Evolutionary conservation across 2,329 filamentous ascomycete species (phyloP).

Genomic region (Pseudocercospora vitis): DNA sequence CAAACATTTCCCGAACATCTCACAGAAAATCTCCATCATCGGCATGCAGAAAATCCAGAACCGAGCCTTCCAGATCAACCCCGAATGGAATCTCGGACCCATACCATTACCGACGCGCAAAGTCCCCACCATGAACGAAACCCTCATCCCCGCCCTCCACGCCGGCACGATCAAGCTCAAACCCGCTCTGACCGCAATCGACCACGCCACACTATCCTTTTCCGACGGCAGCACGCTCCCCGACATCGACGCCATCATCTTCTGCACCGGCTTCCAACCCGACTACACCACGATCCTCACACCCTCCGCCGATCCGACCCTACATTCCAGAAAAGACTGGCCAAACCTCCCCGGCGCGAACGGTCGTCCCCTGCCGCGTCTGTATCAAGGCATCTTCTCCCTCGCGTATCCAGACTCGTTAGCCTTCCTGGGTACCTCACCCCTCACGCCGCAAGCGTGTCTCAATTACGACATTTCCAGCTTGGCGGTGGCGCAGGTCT

Average conservation of each 20-base stretch:
- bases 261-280: constrained; percentile 14
- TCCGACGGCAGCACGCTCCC: constrained; percentile 6
- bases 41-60: constrained; percentile 9
- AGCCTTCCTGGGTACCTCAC: constrained; percentile 16
- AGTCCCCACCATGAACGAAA: constrained; percentile 10
- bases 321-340: constrained; percentile 11
- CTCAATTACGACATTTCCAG: constrained; percentile 19
- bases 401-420: constrained; percentile 12
- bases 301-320: constrained; percentile 9
- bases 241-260: constrained; percentile 15
- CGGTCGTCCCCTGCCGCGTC: constrained; percentile 10
- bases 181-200: constrained; percentile 9
- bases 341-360: constrained; percentile 9
- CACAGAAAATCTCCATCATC: constrained; percentile 1
- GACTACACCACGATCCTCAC: constrained; percentile 6
- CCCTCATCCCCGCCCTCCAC: constrained; percentile 13
- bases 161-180: constrained; percentile 3
- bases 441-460: constrained; percentile 8
- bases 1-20: constrained; percentile 5
- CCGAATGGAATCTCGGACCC: constrained; percentile 11
- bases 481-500: constrained; percentile 15
- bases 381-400: constrained; percentile 16
- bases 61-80: constrained; percentile 7
- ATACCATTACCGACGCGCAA: neutral
- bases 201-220: constrained; percentile 1